Conservation (phyloP, 2,329 filamentous ascomycete genomes). For the Fusarium sp. region DNA sequence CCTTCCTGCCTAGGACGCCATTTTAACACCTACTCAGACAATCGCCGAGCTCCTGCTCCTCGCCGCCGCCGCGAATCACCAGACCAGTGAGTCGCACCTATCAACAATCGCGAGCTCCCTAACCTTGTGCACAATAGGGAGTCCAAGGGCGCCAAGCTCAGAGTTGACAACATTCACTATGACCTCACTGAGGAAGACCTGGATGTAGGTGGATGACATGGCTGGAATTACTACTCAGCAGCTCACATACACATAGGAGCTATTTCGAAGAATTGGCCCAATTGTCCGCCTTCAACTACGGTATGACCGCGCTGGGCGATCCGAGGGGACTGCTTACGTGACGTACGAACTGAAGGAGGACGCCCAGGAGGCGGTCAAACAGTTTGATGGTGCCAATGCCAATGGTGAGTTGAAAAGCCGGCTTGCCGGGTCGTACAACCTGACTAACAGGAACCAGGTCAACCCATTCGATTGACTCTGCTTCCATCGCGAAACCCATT, state of each 20-base stretch:
- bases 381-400: constrained; percentile 91
- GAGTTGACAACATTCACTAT: constrained; percentile 91
- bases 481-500: constrained; percentile 68
- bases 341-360: constrained; percentile 78
- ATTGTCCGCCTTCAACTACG: constrained; percentile 74
- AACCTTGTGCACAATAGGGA: constrained; percentile 52
- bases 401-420: constrained; percentile 63
- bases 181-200: constrained; percentile 88
- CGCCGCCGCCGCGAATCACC: constrained; percentile 56
- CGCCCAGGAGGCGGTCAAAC: constrained; percentile 76
- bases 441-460: constrained; percentile 58
- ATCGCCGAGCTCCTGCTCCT: constrained; percentile 53
- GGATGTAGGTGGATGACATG: constrained; percentile 62
- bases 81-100: constrained; percentile 45
- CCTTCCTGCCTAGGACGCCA: background rate
- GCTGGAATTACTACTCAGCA: background rate
- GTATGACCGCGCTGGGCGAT: constrained; percentile 90
- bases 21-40: constrained; percentile 46
- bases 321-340: constrained; percentile 84
- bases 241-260: constrained; percentile 65
- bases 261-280: constrained; percentile 82
- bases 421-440: background rate
- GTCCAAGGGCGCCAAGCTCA: constrained; percentile 72
- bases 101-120: constrained; percentile 13
- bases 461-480: constrained; percentile 80